Conservation (phyloP, 2,329 filamentous ascomycete species). For the Daldinia sp. region DNA sequence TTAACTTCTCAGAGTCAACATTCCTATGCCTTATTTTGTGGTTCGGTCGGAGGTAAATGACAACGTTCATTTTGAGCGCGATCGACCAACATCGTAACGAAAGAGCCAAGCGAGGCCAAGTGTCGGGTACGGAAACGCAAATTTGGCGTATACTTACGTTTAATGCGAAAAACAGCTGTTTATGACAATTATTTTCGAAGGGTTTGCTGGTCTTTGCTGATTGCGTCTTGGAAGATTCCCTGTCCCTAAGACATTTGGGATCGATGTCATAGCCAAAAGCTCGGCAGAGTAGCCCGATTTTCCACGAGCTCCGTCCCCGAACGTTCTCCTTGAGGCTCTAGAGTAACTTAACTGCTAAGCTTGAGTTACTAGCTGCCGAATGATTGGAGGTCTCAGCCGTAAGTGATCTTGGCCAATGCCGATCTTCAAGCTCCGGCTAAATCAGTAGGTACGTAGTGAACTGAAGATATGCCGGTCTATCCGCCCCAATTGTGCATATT, state of each 20-base stretch:
- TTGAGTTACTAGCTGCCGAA: constrained; percentile 14
- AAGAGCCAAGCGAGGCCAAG: constrained; percentile 35
- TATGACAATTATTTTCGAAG: not conserved
- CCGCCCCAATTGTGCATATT: constrained; percentile 8
- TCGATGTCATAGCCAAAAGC: constrained; percentile 23
- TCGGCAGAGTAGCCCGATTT: constrained; percentile 13
- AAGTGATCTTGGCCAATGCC: constrained; percentile 26
- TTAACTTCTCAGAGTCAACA: constrained; percentile 20
- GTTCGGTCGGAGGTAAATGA: constrained; percentile 19
- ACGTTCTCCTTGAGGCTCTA: constrained; percentile 19
- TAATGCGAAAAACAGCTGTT: not conserved
- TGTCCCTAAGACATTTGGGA: constrained; percentile 7
- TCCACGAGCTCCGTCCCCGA: not conserved
- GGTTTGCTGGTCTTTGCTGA: constrained; percentile 3
- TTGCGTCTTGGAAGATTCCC: constrained; percentile 2
- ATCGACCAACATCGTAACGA: constrained; percentile 7
- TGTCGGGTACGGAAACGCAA: not conserved
- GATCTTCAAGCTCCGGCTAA: constrained; percentile 37
- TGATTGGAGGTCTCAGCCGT: constrained; percentile 21
- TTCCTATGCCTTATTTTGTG: constrained; percentile 11
- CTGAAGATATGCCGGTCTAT: constrained; percentile 23
- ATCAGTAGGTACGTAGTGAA: constrained; percentile 10
- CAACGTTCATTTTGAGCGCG: constrained; percentile 15
- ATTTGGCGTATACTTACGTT: not conserved
- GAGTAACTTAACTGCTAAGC: constrained; percentile 26